phyloP scores from a whole-genome alignment of 768 basidiomycete species.

The Hygrophoropsis aurantiaca region DNA sequence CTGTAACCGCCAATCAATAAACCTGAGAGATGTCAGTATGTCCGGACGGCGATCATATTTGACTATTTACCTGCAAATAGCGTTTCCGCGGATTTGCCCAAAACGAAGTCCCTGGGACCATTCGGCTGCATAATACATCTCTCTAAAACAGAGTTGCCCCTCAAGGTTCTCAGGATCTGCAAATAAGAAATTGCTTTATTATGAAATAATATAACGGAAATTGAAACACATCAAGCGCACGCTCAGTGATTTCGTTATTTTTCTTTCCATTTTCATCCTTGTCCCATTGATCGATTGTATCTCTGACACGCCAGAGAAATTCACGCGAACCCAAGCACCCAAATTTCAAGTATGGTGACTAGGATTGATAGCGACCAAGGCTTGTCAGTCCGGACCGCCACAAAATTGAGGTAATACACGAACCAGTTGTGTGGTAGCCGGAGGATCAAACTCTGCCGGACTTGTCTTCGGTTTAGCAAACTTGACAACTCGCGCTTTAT shows the following conservation, averaged over 20 bases:
- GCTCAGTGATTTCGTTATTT: slow-evolving; percentile 1
- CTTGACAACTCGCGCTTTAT: slow-evolving; percentile 7
- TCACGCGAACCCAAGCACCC: slow-evolving; percentile 18
- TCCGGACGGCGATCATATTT: neutral
- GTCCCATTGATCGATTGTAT: slow-evolving; percentile 7
- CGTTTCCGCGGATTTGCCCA: slow-evolving; percentile 4
- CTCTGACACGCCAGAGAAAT: slow-evolving; percentile 14
- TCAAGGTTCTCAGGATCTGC: neutral
- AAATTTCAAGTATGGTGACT: slow-evolving; percentile 15
- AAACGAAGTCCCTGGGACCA: slow-evolving; percentile 3
- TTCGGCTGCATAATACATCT: slow-evolving; percentile 10
- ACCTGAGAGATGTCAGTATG: slow-evolving; percentile 4
- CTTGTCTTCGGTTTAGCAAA: slow-evolving; percentile 16
- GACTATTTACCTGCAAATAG: slow-evolving; percentile 6
- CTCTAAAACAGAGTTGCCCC: slow-evolving; percentile 8
- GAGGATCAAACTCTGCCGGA: slow-evolving; percentile 19
- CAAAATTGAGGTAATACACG: slow-evolving; percentile 8
- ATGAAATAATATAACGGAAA: neutral
- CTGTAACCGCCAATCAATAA: slow-evolving; percentile 1
- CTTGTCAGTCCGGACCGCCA: slow-evolving; percentile 5
- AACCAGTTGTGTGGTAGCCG: slow-evolving; percentile 18
- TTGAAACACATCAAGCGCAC: neutral
- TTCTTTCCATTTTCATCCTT: no score
- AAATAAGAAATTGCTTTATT: neutral
- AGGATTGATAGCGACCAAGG: slow-evolving; percentile 21